Conservation (phyloP, 129 eudicot species). For the Escallonia herrerae region DNA sequence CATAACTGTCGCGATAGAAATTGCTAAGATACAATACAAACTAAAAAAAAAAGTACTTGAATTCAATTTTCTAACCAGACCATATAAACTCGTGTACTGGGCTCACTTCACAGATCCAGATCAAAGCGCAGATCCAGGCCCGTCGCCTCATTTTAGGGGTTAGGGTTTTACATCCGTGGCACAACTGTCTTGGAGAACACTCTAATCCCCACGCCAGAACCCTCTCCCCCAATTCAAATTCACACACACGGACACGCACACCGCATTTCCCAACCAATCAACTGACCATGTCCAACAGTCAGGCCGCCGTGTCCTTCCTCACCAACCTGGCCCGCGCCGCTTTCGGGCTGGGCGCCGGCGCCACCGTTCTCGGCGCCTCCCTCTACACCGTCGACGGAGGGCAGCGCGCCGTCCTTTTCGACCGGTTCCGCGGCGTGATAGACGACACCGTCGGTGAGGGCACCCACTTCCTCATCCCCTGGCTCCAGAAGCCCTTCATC, state of each 20-base stretch:
- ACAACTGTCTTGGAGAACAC: conserved; percentile 21
- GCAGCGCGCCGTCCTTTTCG: conserved; percentile 87
- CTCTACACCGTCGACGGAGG: conserved; percentile 98
- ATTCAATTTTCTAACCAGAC: no score
- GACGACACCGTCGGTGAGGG: conserved; percentile 78
- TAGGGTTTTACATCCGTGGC: conserved; percentile 7
- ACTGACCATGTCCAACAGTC: conserved; percentile 36
- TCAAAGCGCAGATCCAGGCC: background rate
- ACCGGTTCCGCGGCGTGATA: conserved; percentile 80
- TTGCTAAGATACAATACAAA: no score
- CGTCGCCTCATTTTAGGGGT: background rate
- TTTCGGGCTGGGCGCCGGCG: conserved; percentile 60
- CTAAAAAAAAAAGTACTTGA: no score
- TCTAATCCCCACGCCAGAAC: conserved; percentile 8
- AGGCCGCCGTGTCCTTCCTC: conserved; percentile 45
- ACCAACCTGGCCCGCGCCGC: conserved; percentile 87
- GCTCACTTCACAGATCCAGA: background rate
- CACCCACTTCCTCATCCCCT: conserved; percentile 78
- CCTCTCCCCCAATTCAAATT: conserved; percentile 9
- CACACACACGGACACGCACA: no score
- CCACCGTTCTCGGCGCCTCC: conserved; percentile 52
- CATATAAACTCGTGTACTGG: no score
- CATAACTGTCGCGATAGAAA: no score
- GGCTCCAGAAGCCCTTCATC: conserved; percentile 82
- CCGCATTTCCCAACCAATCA: background rate